Conservation (phyloP, 1,139 yeast genomes). For the Spathaspora sp. region DNA sequence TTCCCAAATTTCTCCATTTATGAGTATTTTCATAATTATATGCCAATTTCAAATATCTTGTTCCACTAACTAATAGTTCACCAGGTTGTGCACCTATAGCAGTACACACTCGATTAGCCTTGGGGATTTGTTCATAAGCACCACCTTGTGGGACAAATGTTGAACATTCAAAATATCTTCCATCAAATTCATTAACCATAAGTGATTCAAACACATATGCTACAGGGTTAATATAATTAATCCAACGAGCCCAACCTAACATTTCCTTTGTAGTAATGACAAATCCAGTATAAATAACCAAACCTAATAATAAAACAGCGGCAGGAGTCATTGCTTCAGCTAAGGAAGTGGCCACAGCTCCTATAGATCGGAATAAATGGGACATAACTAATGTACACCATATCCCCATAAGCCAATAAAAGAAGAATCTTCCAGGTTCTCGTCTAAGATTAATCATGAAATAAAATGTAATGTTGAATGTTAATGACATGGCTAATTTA, state of each 20-base stretch:
- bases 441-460: constrained; percentile 58
- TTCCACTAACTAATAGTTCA: constrained; percentile 52
- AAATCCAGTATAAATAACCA: constrained; percentile 60
- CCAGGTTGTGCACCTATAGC: constrained; percentile 70
- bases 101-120: constrained; percentile 49
- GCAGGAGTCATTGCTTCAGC: constrained; percentile 64
- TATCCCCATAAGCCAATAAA: constrained; percentile 45
- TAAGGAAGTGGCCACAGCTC: constrained; percentile 53
- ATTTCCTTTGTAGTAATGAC: constrained; percentile 55
- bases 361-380: constrained; percentile 59
- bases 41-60: constrained; percentile 47
- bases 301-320: constrained; percentile 50
- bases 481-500: constrained; percentile 44
- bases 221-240: constrained; percentile 56
- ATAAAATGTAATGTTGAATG: constrained; percentile 50
- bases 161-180: constrained; percentile 49
- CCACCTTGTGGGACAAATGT: constrained; percentile 49
- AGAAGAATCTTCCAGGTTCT: constrained; percentile 61
- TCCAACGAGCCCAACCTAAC: constrained; percentile 69
- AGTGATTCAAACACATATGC: constrained; percentile 57
- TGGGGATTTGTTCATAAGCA: constrained; percentile 39
- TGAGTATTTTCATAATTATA: constrained; percentile 55
- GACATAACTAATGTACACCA: constrained; percentile 53
- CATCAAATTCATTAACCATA: constrained; percentile 56
- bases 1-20: constrained; percentile 86